Evolutionary conservation across 2,329 filamentous ascomycete genomes (phyloP), one percentile per base, ranked within the genome.

Genomic region (Ophiognomonia clavigignenti-juglandacearum): DNA sequence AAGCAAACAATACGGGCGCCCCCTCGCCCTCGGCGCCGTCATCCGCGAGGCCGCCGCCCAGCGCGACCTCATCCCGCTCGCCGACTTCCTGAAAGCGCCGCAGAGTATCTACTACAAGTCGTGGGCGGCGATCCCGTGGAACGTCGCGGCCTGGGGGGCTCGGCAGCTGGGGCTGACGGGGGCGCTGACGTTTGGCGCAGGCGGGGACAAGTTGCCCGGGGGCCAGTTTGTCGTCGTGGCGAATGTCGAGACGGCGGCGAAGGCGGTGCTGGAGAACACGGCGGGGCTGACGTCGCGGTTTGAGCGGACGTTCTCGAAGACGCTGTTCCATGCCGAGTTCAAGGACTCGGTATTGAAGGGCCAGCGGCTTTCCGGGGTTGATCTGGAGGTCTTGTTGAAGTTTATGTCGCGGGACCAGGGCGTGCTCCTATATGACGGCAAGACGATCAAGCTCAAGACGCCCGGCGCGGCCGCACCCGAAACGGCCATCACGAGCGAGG

Each of bases 1-100:
- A 55, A 86, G 77, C 40, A 82, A 82, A 37, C 83, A 92, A 57
- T 91, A 82, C 65, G 93, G 93, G 2, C 78, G 83, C 38, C 93
- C 93, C 2, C 74, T 92, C 9, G 88, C 87, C 3, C 71, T 98
- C 1, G 86, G 86, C 1, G 80, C 83, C 4, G 93, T 91, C 5
- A 72, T 97, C 40, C 68, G 69, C 24, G 92, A 97, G 57, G 86
- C 87, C 0, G 69, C 93, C 1, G 71, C 76, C 43, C 79, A 75
- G 36, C 81, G 76, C 39, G 82, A 85, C 37, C 78, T 96, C 64
- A 71, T 96, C 11, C 80, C 85, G 0, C 59, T 92, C 10, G 68
- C 78, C 13, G 76, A 85, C 9, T 98, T 95, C 57, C 64, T 86
- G 45, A 62, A 59, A 4, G 72, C 77, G 2, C 76, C 75, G 44